phyloP scores from a whole-genome alignment of 495 filamentous ascomycete species.

The Tuber umbilicatum region DNA sequence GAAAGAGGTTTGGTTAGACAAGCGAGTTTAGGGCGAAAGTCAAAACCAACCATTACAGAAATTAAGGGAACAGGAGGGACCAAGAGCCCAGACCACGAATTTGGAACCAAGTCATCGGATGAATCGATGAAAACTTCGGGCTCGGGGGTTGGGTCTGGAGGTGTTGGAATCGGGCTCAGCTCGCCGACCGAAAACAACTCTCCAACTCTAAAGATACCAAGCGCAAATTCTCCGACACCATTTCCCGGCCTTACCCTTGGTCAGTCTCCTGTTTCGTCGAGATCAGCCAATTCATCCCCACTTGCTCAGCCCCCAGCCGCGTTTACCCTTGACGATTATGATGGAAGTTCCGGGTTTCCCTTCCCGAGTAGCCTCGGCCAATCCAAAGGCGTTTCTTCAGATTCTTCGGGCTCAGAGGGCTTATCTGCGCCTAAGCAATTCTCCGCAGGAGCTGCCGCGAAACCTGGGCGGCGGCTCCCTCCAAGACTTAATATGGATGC shows the following conservation, averaged over 20 bases:
- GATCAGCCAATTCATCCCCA: conserved; percentile 13
- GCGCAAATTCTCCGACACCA: conserved; percentile 14
- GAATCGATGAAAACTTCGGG: conserved; percentile 16
- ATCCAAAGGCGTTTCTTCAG: conserved; percentile 42
- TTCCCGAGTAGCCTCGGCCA: conserved; percentile 38
- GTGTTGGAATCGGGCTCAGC: conserved; percentile 8
- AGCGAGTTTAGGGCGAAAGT: conserved; percentile 45
- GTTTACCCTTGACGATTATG: conserved; percentile 10
- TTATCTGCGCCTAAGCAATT: conserved; percentile 1
- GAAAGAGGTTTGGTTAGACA: conserved; percentile 63
- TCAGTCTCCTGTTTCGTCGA: conserved; percentile 19
- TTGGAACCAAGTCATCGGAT: conserved; percentile 22
- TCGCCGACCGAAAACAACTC: conserved; percentile 24
- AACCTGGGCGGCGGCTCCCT: conserved; percentile 38
- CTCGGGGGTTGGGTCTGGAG: conserved; percentile 8
- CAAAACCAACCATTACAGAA: conserved; percentile 38
- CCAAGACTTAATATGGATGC: conserved; percentile 72
- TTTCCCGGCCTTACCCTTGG: conserved; percentile 13
- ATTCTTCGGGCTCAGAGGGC: conserved; percentile 4
- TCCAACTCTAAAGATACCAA: conserved; percentile 19
- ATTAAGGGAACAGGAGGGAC: conserved; percentile 14
- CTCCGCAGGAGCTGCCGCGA: conserved; percentile 18
- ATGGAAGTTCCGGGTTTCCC: conserved; percentile 8
- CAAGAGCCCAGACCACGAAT: conserved; percentile 1
- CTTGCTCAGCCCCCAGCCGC: conserved; percentile 14